These are phyloP conservation scores for Gynostemma pentaphyllum DNA, from an alignment of 306 rosid genomes.

Conservation along the genomic window DNA sequence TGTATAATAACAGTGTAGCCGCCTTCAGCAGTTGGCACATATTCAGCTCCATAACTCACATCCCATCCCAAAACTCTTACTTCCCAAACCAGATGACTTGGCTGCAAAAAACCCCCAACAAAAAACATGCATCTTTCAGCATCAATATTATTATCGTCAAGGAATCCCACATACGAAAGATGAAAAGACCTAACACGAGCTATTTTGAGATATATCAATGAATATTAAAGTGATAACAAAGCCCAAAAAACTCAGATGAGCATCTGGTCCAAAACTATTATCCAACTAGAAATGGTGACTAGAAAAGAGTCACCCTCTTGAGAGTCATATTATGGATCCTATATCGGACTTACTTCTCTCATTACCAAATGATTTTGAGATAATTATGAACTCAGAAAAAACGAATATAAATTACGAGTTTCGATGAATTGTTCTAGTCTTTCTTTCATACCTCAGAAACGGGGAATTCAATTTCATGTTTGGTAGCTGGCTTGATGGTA, in stretches of 20 bases:
- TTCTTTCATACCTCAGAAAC: slow-evolving; percentile 53
- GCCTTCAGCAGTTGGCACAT: slow-evolving; percentile 55
- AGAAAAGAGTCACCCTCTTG: too few species aligned
- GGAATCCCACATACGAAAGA: too few species aligned
- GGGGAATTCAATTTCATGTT: slow-evolving; percentile 58
- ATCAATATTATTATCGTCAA: too few species aligned
- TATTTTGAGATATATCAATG: too few species aligned
- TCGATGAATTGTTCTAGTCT: neutral
- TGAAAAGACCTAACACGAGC: too few species aligned
- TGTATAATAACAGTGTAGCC: slow-evolving; percentile 80
- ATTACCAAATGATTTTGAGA: too few species aligned
- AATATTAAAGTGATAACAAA: too few species aligned
- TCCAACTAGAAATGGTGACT: too few species aligned
- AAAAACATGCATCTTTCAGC: neutral
- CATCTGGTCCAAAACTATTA: too few species aligned
- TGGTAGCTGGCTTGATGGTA: slow-evolving; percentile 56
- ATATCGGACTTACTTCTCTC: too few species aligned
- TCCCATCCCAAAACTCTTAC: slow-evolving; percentile 78
- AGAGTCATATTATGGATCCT: too few species aligned
- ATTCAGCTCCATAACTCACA: slow-evolving; percentile 78
- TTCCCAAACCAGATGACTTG: slow-evolving; percentile 59
- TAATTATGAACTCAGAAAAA: neutral
- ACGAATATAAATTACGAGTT: neutral
- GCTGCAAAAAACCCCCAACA: slow-evolving; percentile 25
- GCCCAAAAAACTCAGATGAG: too few species aligned